Conservation (phyloP, 1,284 basidiomycete species). For the Ganoderma leucocontextum region DNA sequence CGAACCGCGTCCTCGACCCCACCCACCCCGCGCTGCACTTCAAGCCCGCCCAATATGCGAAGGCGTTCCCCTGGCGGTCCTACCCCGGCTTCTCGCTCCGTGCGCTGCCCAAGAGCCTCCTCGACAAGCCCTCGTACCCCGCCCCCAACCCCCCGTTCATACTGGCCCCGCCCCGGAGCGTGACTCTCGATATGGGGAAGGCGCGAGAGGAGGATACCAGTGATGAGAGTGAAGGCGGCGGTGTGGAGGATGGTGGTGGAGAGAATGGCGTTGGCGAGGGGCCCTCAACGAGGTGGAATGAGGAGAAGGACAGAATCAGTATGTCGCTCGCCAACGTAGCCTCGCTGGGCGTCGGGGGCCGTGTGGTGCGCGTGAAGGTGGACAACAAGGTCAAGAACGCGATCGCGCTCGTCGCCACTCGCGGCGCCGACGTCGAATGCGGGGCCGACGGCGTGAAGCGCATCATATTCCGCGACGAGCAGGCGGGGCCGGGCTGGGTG, state of each 20-base stretch:
- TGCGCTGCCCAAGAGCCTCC: conserved; percentile 39
- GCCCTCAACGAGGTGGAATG: background rate
- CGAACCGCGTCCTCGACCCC: conserved; percentile 24
- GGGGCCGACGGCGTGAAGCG: conserved; percentile 34
- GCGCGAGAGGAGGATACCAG: background rate
- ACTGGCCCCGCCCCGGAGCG: conserved; percentile 13
- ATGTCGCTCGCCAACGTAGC: conserved; percentile 39
- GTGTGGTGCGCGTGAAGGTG: conserved; percentile 38
- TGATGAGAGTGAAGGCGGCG: background rate
- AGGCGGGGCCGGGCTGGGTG: conserved; percentile 42
- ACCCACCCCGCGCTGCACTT: conserved; percentile 32
- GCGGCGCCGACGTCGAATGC: conserved; percentile 46
- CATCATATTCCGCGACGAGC: conserved; percentile 41
- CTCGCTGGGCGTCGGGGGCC: conserved; percentile 32
- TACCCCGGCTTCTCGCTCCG: conserved; percentile 33
- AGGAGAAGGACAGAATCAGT: conserved; percentile 27
- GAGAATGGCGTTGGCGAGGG: background rate
- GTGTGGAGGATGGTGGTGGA: background rate
- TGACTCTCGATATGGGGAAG: background rate
- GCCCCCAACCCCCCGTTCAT: conserved; percentile 38
- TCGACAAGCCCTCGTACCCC: conserved; percentile 22
- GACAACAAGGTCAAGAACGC: conserved; percentile 47
- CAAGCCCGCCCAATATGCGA: conserved; percentile 3
- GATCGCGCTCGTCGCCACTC: conserved; percentile 48
- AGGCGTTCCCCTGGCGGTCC: conserved; percentile 20